phyloP scores from a whole-genome alignment of 495 filamentous ascomycete species.

The Friedmanniomyces simplex region DNA sequence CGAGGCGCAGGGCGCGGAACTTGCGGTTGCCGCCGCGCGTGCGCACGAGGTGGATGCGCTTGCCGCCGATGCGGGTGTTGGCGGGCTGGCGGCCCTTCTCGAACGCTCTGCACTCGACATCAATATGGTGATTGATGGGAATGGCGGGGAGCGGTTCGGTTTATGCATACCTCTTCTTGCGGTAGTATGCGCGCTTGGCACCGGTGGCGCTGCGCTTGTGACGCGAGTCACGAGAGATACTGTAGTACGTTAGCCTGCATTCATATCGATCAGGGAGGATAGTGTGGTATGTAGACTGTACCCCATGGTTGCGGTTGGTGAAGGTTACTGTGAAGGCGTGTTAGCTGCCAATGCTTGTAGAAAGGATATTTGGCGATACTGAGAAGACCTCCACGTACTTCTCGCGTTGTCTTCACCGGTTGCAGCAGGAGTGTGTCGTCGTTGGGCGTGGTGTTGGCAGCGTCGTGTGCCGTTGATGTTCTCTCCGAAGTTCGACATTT shows the following conservation, averaged over 20 bases:
- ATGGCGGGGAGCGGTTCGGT: slow-evolving; percentile 27
- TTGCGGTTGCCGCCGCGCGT: slow-evolving; percentile 98
- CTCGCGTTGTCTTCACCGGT: neutral
- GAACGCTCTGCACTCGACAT: slow-evolving; percentile 60
- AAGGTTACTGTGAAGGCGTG: slow-evolving; percentile 37
- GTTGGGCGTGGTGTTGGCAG: slow-evolving; percentile 2
- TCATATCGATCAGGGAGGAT: neutral
- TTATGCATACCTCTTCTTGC: slow-evolving; percentile 66
- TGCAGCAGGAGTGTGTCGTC: neutral
- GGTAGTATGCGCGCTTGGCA: slow-evolving; percentile 91
- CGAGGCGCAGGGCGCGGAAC: slow-evolving; percentile 97
- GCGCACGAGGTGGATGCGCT: slow-evolving; percentile 98
- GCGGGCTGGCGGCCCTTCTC: slow-evolving; percentile 98
- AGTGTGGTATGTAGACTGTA: slow-evolving; percentile 16
- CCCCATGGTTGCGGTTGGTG: slow-evolving; percentile 73
- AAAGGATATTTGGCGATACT: neutral
- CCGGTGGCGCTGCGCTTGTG: slow-evolving; percentile 98
- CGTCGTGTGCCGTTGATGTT: neutral
- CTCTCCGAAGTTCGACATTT: neutral
- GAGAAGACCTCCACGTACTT: neutral
- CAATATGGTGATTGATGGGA: slow-evolving; percentile 28
- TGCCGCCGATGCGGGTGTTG: slow-evolving; percentile 96
- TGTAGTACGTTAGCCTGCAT: slow-evolving; percentile 23
- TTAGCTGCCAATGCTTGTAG: slow-evolving; percentile 3
- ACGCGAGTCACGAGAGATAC: slow-evolving; percentile 97